These are phyloP conservation scores for Marasmius fiardii DNA, from an alignment of 1,284 basidiomycete species.

Conservation along the genomic window DNA sequence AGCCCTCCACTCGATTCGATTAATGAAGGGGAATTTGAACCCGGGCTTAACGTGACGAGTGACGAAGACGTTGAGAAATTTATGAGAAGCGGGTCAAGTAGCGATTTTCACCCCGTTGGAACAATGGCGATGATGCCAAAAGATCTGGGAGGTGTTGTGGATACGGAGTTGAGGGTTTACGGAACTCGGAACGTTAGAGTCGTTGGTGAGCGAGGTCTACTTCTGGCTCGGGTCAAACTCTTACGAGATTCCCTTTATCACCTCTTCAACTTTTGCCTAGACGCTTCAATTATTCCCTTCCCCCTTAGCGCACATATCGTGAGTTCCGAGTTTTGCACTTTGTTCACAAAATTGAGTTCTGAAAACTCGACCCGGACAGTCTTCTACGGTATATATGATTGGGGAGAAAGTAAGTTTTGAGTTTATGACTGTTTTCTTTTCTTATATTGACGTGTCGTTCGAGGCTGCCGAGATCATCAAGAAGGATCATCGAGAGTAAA, in stretches of 20 bases:
- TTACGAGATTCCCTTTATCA: not conserved
- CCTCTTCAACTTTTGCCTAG: not conserved
- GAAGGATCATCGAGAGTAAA: not conserved
- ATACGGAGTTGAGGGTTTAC: conserved; percentile 2
- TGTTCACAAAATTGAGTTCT: not conserved
- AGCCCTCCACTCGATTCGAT: not conserved
- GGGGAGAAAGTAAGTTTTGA: conserved; percentile 2
- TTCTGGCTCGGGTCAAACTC: not conserved
- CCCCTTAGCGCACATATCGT: conserved; percentile 3
- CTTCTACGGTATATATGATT: conserved; percentile 5
- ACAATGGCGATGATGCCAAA: conserved; percentile 2
- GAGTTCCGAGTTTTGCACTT: too few relatives aligned
- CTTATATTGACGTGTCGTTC: not conserved
- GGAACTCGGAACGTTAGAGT: conserved; percentile 3
- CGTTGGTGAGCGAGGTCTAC: not conserved
- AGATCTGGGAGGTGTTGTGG: conserved; percentile 3
- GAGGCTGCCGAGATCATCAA: not conserved
- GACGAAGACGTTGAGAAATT: not conserved
- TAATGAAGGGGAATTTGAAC: not conserved
- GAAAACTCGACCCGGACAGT: not conserved
- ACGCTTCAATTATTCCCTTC: conserved; percentile 6
- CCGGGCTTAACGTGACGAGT: not conserved
- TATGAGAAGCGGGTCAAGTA: not conserved
- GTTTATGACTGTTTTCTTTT: too few relatives aligned
- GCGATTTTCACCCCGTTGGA: not conserved